Base-by-base conservation (phyloP, 768 basidiomycete genomes). In the Collybiopsis luxurians region DNA sequence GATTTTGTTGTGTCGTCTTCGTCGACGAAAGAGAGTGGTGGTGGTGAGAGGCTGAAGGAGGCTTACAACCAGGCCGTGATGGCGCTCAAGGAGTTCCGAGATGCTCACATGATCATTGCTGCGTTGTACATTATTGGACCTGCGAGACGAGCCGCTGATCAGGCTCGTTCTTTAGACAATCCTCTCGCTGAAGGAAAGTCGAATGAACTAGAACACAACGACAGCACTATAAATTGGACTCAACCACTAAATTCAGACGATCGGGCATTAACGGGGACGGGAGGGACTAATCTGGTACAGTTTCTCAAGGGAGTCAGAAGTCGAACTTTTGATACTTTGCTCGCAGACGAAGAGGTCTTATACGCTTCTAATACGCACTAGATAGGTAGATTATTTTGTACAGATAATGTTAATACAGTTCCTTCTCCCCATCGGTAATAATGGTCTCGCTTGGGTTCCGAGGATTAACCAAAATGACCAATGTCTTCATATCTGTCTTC, bases 91-190 rank as follows among this genome's bases (percentile, higher is more conserved):
- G 72, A 76, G 60, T 87, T 94, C 64, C 73, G 92, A 50, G 89
- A 93, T 58, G 79, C 81, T 17, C 92, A 93, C 69, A 84, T 93
- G 71, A 77, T 82, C 49, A 85, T 94, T 58, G 89, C 85, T 19
- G 77, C 86, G 10, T 60, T 85, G 39, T 93, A 90, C 67, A 90
- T 94, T 56, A 75, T 93, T 27, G 78, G 78, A n/a, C 91, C 90
- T 38, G 85, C 90, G 2, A 70, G 75, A 58, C 64, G 68, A 28
- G 68, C 68, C 7, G 60, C 64, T 55, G 54, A n/a, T n/a, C n/a
- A 60, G 19, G 50, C 36, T 2, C 17, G n/a, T 34, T 28, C 28
- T 21, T 5, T 21, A 38, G n/a, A n/a, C n/a, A n/a, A n/a, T n/a
- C n/a, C n/a, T n/a, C n/a, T n/a, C n/a, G n/a, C n/a, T n/a, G n/a